Conservation (phyloP, 2,329 filamentous ascomycete species). For the Nemania bipapillata region DNA sequence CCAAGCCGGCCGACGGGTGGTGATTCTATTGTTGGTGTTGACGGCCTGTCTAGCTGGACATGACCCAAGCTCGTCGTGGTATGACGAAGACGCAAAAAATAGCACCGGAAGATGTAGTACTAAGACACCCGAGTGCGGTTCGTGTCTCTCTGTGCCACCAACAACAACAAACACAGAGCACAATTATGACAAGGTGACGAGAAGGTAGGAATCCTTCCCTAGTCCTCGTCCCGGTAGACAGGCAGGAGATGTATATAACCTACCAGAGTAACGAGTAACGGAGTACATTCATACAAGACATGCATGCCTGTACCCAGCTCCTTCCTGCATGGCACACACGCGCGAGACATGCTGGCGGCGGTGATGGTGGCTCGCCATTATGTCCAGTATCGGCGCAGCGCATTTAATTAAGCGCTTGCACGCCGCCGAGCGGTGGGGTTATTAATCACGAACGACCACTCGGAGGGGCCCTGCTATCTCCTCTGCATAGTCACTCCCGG, state of each 20-base stretch:
- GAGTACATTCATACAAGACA: background rate
- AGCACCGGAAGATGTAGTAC: slow-evolving; percentile 24
- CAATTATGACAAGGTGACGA: slow-evolving; percentile 23
- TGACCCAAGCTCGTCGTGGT: slow-evolving; percentile 7
- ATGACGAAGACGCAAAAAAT: slow-evolving; percentile 23
- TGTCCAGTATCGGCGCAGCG: slow-evolving; percentile 37
- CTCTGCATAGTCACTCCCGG: slow-evolving; percentile 33
- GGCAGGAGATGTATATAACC: slow-evolving; percentile 43
- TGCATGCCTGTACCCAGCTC: slow-evolving; percentile 12
- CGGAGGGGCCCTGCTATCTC: slow-evolving; percentile 26
- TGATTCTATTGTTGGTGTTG: slow-evolving; percentile 19
- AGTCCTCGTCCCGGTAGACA: slow-evolving; percentile 19
- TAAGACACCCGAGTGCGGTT: slow-evolving; percentile 13
- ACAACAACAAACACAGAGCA: slow-evolving; percentile 11
- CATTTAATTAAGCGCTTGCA: slow-evolving; percentile 46
- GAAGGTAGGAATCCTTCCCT: slow-evolving; percentile 35
- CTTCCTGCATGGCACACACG: slow-evolving; percentile 36
- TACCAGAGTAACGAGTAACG: slow-evolving; percentile 37
- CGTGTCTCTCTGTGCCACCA: slow-evolving; percentile 23
- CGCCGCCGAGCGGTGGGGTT: slow-evolving; percentile 41
- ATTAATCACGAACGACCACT: slow-evolving; percentile 43
- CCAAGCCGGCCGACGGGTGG: slow-evolving; percentile 3
- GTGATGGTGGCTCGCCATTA: slow-evolving; percentile 32
- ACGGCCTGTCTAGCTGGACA: slow-evolving; percentile 20
- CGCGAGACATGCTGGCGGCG: slow-evolving; percentile 32